Base-by-base conservation (phyloP, 805 yeast genomes). In the Scheffersomyces ergatensis region DNA sequence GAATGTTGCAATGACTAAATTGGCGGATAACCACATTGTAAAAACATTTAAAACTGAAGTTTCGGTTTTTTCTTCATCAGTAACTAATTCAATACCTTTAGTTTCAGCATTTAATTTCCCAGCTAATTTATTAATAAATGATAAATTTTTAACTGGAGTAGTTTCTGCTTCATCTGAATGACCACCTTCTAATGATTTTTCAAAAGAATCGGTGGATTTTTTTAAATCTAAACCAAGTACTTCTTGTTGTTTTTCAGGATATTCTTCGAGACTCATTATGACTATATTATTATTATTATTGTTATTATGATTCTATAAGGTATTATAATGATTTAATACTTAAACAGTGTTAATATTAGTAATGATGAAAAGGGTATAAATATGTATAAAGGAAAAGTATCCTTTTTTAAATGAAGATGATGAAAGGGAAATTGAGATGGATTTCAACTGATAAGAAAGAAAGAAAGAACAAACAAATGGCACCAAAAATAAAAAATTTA, bases 1-100 rank as follows among this genome's bases (percentile, higher is more conserved):
- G 53, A 78, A 80, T 14, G 96, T 79, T 16, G 96, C 89, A 55
- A 89, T 78, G 42, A 87, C 96, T 76, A 87, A 72, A 65, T 89
- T 89, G 27, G 95, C 95, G 6, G 95, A 84, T 53, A 85, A 75
- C 96, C 96, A 89, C 92, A 89, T 85, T 37, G 90, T 72, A 34
- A 89, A 88, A 23, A 93, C 85, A 49, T 77, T 78, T 66, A 78
- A 69, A 45, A 84, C 57, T 27, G 86, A 80, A 34, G 74, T 74
- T 46, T 83, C 88, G 34, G 76, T 74, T 59, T 87, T 83, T 62
- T 87, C 92, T 34, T 82, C 85, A 46, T 85, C 95, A 7, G 86
- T 80, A 42, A 90, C 77, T 32, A 84, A 72, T 54, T 88, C 96
- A 47, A 90, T 81, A 63, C 96, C 96, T 57, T 85, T 78, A 17